Evolutionary conservation across 2,329 filamentous ascomycete species (phyloP).

Genomic region (Claviceps paspali): DNA sequence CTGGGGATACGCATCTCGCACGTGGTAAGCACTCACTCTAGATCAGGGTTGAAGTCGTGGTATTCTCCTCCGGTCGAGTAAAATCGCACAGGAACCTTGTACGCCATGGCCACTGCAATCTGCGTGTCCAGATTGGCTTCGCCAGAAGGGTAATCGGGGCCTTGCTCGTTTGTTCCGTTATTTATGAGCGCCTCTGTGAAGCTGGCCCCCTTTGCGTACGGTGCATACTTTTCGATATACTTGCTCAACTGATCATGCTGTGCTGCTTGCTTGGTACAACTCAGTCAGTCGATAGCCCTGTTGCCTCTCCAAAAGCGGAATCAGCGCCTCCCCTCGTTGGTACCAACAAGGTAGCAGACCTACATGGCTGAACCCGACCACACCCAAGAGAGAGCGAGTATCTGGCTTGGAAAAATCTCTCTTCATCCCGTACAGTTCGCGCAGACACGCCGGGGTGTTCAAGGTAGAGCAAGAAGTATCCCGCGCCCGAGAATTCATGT

Average conservation of each 20-base stretch:
- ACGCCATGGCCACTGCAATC: constrained; percentile 18
- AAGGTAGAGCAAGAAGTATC: constrained; percentile 24
- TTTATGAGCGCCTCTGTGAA: constrained; percentile 45
- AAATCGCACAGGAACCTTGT: constrained; percentile 19
- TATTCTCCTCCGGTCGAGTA: constrained; percentile 18
- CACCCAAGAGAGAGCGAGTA: constrained; percentile 49
- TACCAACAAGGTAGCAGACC: too few species aligned
- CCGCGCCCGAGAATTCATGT: too few species aligned
- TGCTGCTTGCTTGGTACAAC: constrained; percentile 27
- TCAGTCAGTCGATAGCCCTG: neutral
- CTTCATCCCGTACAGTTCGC: constrained; percentile 28
- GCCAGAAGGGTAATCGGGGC: constrained; percentile 13
- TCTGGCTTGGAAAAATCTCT: constrained; percentile 37
- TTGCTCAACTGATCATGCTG: constrained; percentile 36
- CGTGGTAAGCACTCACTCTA: constrained; percentile 17
- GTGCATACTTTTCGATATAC: constrained; percentile 40
- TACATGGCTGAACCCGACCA: constrained; percentile 30
- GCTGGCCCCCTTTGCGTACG: constrained; percentile 32
- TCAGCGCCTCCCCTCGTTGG: too few species aligned
- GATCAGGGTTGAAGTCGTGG: constrained; percentile 16
- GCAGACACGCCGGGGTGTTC: constrained; percentile 29
- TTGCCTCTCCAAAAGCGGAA: too few species aligned
- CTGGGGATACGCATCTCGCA: too few species aligned
- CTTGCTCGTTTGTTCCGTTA: constrained; percentile 36
- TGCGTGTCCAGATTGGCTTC: constrained; percentile 25